Conservation (phyloP, 2,329 filamentous ascomycete species). For the Lizonia empirigonia region DNA sequence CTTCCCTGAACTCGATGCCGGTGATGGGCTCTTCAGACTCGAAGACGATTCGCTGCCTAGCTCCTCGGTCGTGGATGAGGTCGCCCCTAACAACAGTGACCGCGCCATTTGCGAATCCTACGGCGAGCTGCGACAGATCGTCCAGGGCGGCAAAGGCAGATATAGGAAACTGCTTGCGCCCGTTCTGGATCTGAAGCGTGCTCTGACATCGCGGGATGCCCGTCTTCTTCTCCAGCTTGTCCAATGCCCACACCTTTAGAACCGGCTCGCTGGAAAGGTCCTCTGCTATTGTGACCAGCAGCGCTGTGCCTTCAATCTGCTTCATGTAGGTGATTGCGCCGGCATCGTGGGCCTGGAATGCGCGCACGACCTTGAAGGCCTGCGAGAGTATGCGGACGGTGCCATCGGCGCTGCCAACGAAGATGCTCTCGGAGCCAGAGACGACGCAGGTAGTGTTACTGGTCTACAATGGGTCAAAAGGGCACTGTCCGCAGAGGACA, state of each 20-base stretch:
- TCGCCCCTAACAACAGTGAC: slow-evolving; percentile 94
- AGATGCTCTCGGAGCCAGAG: slow-evolving; percentile 86
- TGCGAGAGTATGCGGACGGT: slow-evolving; percentile 85
- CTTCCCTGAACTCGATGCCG: slow-evolving; percentile 77
- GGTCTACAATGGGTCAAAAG: slow-evolving; percentile 47
- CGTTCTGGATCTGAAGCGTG: slow-evolving; percentile 85
- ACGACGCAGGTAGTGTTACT: slow-evolving; percentile 80
- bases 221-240: slow-evolving; percentile 93
- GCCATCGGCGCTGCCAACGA: slow-evolving; percentile 85
- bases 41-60: slow-evolving; percentile 91
- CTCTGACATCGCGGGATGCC: slow-evolving; percentile 87
- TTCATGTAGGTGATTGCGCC: slow-evolving; percentile 88
- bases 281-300: slow-evolving; percentile 86
- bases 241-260: slow-evolving; percentile 96
- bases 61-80: slow-evolving; percentile 91
- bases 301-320: slow-evolving; percentile 83
- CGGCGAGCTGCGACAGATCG: slow-evolving; percentile 88
- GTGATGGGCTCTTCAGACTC: slow-evolving; percentile 97
- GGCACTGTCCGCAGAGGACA: slow-evolving; percentile 7
- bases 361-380: slow-evolving; percentile 82
- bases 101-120: slow-evolving; percentile 93
- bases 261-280: slow-evolving; percentile 86
- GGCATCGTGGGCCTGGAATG: slow-evolving; percentile 83
- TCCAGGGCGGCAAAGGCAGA: slow-evolving; percentile 87
- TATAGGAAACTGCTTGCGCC: slow-evolving; percentile 90